Evolutionary conservation across 805 yeast genomes (phyloP).

Genomic region (Pichia insulana): DNA sequence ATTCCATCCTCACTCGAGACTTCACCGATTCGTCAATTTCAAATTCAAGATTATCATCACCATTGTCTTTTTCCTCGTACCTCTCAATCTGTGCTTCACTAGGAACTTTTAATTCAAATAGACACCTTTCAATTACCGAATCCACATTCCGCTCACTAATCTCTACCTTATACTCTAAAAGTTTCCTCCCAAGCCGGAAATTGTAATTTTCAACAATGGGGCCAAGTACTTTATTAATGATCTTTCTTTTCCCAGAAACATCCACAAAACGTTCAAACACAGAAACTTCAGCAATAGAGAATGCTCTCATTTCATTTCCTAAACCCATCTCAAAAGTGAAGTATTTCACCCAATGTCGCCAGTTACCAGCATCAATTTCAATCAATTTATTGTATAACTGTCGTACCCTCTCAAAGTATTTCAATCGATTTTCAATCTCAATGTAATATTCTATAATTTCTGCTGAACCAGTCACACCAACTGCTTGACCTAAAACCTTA

Average conservation of each 20-base stretch:
- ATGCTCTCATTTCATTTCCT: constrained; percentile 63
- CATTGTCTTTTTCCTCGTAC: constrained; percentile 16
- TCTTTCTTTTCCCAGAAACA: constrained; percentile 13
- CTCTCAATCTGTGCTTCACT: constrained; percentile 40
- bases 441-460: constrained; percentile 60
- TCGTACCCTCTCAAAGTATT: constrained; percentile 76
- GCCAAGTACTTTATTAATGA: constrained; percentile 2
- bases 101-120: constrained; percentile 63
- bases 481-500: constrained; percentile 58
- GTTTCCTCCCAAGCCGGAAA: constrained; percentile 4
- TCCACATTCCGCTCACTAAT: constrained; percentile 17
- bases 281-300: constrained; percentile 53
- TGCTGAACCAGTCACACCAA: constrained; percentile 59
- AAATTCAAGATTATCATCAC: constrained; percentile 28
- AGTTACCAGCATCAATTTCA: constrained; percentile 35
- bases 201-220: constrained; percentile 2
- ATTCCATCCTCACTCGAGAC: constrained; percentile 43
- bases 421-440: constrained; percentile 52
- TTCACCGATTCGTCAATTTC: constrained; percentile 32
- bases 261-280: constrained; percentile 12
- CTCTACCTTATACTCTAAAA: constrained; percentile 5
- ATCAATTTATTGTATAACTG: constrained; percentile 59
- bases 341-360: constrained; percentile 51
- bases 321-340: constrained; percentile 59
- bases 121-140: constrained; percentile 59